These are phyloP conservation scores for Funneliformis caledonium DNA, from an alignment of 371 early-diverging fungal genomes.

Conservation along the genomic window DNA sequence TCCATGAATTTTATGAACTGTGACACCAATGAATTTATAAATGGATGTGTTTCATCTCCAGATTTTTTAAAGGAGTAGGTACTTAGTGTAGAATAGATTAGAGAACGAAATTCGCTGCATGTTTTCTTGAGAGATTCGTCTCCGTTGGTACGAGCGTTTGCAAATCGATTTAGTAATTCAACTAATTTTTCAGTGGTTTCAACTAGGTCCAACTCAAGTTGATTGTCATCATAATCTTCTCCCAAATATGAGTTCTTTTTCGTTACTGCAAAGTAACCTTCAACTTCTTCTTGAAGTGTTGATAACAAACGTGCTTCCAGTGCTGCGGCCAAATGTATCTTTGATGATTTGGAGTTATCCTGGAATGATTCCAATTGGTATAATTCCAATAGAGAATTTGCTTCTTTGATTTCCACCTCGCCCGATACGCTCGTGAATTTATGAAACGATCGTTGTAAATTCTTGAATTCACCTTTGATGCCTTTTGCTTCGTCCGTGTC, in stretches of 20 bases:
- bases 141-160: not conserved
- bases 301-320: not conserved
- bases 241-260: not conserved
- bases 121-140: not conserved
- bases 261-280: not conserved
- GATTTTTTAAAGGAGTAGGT: not conserved
- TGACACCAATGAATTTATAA: not conserved
- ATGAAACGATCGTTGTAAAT: not conserved
- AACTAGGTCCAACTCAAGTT: not conserved
- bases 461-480: not conserved
- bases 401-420: not conserved
- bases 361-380: constrained; percentile 2
- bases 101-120: not conserved
- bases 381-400: not conserved
- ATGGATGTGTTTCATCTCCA: not conserved
- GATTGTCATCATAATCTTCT: constrained; percentile 5
- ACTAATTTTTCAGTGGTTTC: not conserved
- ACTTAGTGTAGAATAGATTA: not conserved
- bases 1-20: not conserved
- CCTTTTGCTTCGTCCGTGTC: not conserved
- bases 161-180: not conserved
- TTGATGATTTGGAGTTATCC: not conserved
- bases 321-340: not conserved
- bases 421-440: not conserved
- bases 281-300: not conserved